These are phyloP conservation scores for Elongisporangium senticosum DNA, from an alignment of 352 stramenopile genomes.

Conservation along the genomic window DNA sequence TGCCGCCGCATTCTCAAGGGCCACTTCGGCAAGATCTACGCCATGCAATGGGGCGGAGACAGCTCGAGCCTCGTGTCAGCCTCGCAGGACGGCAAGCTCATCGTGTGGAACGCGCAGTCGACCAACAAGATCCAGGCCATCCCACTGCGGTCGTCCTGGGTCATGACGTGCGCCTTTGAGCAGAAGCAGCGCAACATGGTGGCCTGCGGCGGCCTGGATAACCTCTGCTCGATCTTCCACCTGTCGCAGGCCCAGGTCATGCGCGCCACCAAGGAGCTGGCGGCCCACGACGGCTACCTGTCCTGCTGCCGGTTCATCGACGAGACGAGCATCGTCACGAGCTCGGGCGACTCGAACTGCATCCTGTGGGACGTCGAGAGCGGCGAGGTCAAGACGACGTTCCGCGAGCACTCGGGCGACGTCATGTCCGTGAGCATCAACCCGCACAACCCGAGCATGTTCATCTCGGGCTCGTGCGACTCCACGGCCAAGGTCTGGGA, in stretches of 20 bases:
- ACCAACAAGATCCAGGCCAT: slow-evolving; percentile 98
- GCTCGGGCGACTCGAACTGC: slow-evolving; percentile 96
- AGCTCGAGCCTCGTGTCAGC: slow-evolving; percentile 88
- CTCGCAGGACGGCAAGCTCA: slow-evolving; percentile 98
- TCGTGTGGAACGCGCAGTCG: slow-evolving; percentile 97
- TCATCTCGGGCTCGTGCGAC: slow-evolving; percentile 97
- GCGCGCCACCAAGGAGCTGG: slow-evolving; percentile 92
- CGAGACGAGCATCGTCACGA: slow-evolving; percentile 91
- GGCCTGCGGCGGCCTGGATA: slow-evolving; percentile 97
- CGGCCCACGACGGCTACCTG: slow-evolving; percentile 97
- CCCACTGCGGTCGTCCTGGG: slow-evolving; percentile 95
- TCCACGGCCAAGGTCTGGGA: slow-evolving; percentile 98
- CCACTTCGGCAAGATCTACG: slow-evolving; percentile 99
- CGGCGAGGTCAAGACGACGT: slow-evolving; percentile 91
- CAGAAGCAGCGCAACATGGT: slow-evolving; percentile 96
- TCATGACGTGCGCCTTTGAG: slow-evolving; percentile 99
- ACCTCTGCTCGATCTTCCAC: slow-evolving; percentile 99
- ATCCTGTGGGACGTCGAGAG: slow-evolving; percentile 98
- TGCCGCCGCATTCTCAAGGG: slow-evolving; percentile 94
- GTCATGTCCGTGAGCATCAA: slow-evolving; percentile 97
- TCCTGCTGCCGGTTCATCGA: slow-evolving; percentile 98
- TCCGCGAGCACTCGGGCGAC: slow-evolving; percentile 97
- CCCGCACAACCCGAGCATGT: slow-evolving; percentile 94
- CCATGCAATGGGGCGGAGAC: slow-evolving; percentile 97
- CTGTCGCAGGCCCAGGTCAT: slow-evolving; percentile 88